Evolutionary conservation across 331 rosid species (phyloP), one percentile per base, ranked within the genome.

Genomic region (Rosa hybrid): DNA sequence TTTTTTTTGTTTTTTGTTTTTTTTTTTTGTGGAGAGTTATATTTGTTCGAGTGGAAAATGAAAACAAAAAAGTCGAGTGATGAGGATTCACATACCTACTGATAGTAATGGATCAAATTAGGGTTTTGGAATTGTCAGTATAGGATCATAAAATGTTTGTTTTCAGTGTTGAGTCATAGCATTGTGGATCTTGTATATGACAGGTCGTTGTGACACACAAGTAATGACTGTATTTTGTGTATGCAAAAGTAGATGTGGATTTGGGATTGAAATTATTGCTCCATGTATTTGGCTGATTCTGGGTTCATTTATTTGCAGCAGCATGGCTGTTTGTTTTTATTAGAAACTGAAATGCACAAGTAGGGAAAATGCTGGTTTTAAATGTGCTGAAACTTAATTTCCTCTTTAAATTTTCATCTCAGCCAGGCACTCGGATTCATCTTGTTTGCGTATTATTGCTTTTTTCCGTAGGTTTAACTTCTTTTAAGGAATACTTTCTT

Each of bases 91-190:
- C 49, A 45, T 45, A 9, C 49, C 7, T 45, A 9, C 49, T 45
- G 49, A 25, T 30, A 2, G 45, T 14, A 30, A 5, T 76, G 49
- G 45, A 25, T 17, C 3, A 6, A 6, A 25, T 45, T 76, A 46
- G 72, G 80, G 72, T 62, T 76, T 45, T 76, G 25, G 70, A 12
- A 12, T 34, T 20, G 77, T 53, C 49, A 72, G 30, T 49, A 41
- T 72, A 6, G 62, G 8, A 48, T n/a, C 75, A 23, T 23, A 6
- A 7, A n/a, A 71, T 49, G 67, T 38, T 20, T 30, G 34, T 50
- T 2, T 20, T 45, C 14, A 7, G 51, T 53, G 50, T 34, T 3
- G 23, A 56, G 50, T 12, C 51, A 39, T 74, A 51, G 65, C 77
- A 38, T 38, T 38, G 17, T 41, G 7, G 49, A 20, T 54, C 76